Base-by-base conservation (phyloP, 139 green algal genomes). In the Tetradesmus obliquus region DNA sequence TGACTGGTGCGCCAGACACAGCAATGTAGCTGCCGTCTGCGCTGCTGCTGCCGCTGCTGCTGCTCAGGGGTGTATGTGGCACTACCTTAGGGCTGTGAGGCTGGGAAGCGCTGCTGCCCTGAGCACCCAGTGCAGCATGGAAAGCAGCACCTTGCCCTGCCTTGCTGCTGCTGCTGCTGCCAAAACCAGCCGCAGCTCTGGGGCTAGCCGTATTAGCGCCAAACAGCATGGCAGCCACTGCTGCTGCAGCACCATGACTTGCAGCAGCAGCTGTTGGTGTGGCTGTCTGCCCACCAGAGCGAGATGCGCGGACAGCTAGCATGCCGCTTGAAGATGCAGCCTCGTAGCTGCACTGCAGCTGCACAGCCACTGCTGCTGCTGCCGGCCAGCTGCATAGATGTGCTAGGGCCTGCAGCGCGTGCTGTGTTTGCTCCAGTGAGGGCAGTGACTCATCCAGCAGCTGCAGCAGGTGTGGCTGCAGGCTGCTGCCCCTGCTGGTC, bases 401-500 rank as follows among this genome's bases (percentile, higher is more conserved):
- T 19, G 85, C 62, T 8, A 89, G 51, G 6, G 85, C 85, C 12
- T 89, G 62, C 12, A 89, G 32, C 9, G 85, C 85, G 20, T 66
- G 72, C 20, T 53, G 55, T 3, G 85, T 89, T 17, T 89, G 85
- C 85, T 89, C 85, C n/a, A 89, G 45, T 53, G 85, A 89, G 3
- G 85, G 85, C 15, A 89, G 66, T 5, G 85, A 82, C 32, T 89
- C 85, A 62, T 89, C 85, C 1, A 89, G 66, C 45, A 62, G 66
- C 62, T 89, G 85, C 85, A 89, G 85, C 32, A 89, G 45, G 17
- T 88, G 84, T 4, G 85, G 85, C 62, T 89, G 85, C 45, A 89
- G 4, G 66, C 45, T 82, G 45, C 66, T 82, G 66, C 24, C 32
- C 3, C 17, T 79, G 12, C 58, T 55, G 55, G 15, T 10, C 3